Evolutionary conservation across 2,329 filamentous ascomycete species (phyloP).

Genomic region (Periglandula ipomoeae): DNA sequence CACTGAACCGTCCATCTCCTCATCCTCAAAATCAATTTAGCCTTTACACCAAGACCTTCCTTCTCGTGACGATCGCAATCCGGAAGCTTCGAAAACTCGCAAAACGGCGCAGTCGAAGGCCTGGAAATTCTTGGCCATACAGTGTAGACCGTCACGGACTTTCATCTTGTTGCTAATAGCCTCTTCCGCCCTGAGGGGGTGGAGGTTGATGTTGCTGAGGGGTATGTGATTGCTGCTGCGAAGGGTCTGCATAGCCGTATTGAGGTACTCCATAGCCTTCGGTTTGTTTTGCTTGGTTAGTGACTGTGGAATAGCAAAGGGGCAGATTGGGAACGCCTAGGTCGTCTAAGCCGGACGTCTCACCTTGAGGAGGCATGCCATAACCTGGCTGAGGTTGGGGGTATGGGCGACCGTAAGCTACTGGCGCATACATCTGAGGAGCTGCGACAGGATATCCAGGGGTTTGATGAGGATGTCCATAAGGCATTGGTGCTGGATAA

Average conservation of each 20-base stretch:
- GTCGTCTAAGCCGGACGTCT: not conserved
- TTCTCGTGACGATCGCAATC: conserved; percentile 1
- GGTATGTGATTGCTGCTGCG: conserved; percentile 13
- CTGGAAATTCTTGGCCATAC: not conserved
- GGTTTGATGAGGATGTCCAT: conserved; percentile 28
- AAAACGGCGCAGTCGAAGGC: not conserved
- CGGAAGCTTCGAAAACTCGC: not conserved
- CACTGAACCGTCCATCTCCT: conserved; percentile 1
- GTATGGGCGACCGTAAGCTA: conserved; percentile 30
- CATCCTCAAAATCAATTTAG: not conserved
- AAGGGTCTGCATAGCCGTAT: conserved; percentile 33
- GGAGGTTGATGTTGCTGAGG: conserved; percentile 11
- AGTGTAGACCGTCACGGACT: not conserved
- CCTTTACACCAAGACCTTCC: not conserved
- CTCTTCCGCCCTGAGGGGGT: conserved; percentile 14
- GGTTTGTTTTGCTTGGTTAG: conserved; percentile 7
- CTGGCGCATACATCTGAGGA: conserved; percentile 28
- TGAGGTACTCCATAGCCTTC: conserved; percentile 28
- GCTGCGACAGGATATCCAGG: conserved; percentile 24
- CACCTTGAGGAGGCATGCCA: conserved; percentile 33
- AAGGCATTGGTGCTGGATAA: conserved; percentile 32
- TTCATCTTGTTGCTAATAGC: conserved; percentile 10
- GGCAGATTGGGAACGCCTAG: not conserved
- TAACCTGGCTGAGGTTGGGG: conserved; percentile 26
- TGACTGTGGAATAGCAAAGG: not conserved